Conservation (phyloP, 2,329 filamentous ascomycete genomes). For the Cladosporium sphaerospermum region DNA sequence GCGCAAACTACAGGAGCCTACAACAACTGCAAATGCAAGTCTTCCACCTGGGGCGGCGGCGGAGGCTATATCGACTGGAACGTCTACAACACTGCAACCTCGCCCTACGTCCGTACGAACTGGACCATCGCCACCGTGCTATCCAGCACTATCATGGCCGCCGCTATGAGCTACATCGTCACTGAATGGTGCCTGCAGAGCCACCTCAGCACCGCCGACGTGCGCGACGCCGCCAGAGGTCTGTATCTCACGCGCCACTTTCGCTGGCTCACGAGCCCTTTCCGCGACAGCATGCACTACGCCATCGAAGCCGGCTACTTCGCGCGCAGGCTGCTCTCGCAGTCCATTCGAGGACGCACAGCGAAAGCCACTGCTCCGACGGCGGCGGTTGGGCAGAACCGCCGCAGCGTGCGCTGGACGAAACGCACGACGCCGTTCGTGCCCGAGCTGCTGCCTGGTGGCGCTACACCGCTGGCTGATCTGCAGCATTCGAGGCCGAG, state of each 20-base stretch:
- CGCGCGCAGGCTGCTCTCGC: not conserved
- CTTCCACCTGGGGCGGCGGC: slow-evolving; percentile 31
- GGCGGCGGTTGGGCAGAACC: not conserved
- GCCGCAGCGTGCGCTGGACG: slow-evolving; percentile 8
- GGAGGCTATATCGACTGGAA: slow-evolving; percentile 36
- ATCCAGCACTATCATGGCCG: slow-evolving; percentile 26
- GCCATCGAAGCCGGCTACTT: slow-evolving; percentile 3
- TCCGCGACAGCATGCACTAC: slow-evolving; percentile 1
- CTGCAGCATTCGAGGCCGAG: not conserved
- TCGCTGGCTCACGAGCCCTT: slow-evolving; percentile 10
- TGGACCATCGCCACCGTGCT: slow-evolving; percentile 31
- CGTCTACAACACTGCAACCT: slow-evolving; percentile 28
- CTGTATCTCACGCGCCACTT: slow-evolving; percentile 14
- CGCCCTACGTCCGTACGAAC: slow-evolving; percentile 23
- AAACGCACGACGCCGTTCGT: not conserved
- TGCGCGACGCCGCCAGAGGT: slow-evolving; percentile 13
- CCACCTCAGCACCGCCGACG: slow-evolving; percentile 28
- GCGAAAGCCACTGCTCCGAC: not conserved
- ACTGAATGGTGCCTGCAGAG: slow-evolving; percentile 36
- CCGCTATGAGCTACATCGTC: slow-evolving; percentile 33
- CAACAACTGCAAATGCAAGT: slow-evolving; percentile 38
- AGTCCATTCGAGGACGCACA: not conserved
- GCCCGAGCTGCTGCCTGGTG: not conserved
- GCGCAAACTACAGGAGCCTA: slow-evolving; percentile 39
- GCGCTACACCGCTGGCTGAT: not conserved